Evolutionary conservation across 192 early-diverging fungal species (phyloP), one percentile per base, ranked within the genome.

Genomic region (Coemansia sp.): DNA sequence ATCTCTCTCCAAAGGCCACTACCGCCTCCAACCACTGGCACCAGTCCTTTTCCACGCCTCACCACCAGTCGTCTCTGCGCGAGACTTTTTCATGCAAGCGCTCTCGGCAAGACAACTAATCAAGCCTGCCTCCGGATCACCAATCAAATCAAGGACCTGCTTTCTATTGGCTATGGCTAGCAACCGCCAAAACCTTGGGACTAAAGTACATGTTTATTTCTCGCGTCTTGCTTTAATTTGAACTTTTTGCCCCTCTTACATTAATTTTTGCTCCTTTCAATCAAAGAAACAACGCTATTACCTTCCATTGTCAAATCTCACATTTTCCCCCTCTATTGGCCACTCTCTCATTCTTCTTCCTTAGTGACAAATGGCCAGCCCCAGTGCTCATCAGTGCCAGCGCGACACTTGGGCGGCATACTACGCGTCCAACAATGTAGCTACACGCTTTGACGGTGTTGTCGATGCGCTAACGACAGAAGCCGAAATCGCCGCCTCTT

Each of bases 361-460:
- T 27, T 19, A 25, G 45, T 66, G 31, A 46, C 57, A 70, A 70
- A 79, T 79, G 77, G 72, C 77, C n/a, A 39, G 69, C 25, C 70
- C 69, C 41, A 64, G 72, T 48, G 46, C 63, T 51, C 66, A 71
- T 60, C 67, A 74, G 69, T 72, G 78, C 63, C 78, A 80, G 59
- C 78, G 78, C 39, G 72, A 75, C 34, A 69, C 69, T 53, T 80
- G 78, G 78, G 73, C 69, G 29, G 69, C 73, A 48, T 80, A 75
- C 69, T 80, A 75, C 78, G 78, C 78, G 73, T 80, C 78, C 34
- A 58, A 62, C 17, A 66, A 70, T 34, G 66, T 75, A 19, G 63
- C 41, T 4, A 62, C 34, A 25, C 70, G 70, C 19, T 80, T 75
- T 50, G 67, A 64, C 41, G 78, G 64, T 57, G 50, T 80, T 14